phyloP scores from a whole-genome alignment of 495 filamentous ascomycete species.

The Penicillium waksmanii region DNA sequence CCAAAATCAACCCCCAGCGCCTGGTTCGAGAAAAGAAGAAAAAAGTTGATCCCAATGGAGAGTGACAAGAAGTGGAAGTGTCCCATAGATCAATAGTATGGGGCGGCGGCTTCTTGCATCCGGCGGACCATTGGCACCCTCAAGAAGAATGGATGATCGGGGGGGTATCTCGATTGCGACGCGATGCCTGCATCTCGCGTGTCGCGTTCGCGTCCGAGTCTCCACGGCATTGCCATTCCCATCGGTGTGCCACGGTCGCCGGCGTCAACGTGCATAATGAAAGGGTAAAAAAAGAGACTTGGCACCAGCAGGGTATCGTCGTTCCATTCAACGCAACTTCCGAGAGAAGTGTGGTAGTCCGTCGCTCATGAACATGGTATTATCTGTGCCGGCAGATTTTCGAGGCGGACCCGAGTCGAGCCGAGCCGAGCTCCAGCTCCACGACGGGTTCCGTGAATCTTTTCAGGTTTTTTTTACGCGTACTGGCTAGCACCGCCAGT shows the following conservation, averaged over 20 bases:
- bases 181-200: background rate
- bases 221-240: conserved; percentile 2
- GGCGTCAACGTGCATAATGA: conserved; percentile 10
- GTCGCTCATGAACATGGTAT: conserved; percentile 24
- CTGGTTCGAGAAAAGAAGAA: conserved; percentile 28
- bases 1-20: conserved; percentile 48
- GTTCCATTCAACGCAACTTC: conserved; percentile 23
- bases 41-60: conserved; percentile 18
- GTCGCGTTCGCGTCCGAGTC: background rate
- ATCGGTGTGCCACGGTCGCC: conserved; percentile 10
- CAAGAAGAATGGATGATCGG: background rate
- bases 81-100: conserved; percentile 6
- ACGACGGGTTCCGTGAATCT: background rate
- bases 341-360: conserved; percentile 27
- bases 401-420: conserved; percentile 1
- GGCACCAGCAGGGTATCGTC: conserved; percentile 14
- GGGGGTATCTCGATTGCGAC: background rate
- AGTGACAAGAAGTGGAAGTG: conserved; percentile 10
- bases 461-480: conserved; percentile 38
- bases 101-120: conserved; percentile 6
- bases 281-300: conserved; percentile 1
- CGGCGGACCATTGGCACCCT: conserved; percentile 7
- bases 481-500: conserved; percentile 80
- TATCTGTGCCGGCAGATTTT: conserved; percentile 23
- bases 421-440: background rate